These are phyloP conservation scores for Crithidia acanthocephali DNA, from an alignment of 208 protist species.

Conservation along the genomic window DNA sequence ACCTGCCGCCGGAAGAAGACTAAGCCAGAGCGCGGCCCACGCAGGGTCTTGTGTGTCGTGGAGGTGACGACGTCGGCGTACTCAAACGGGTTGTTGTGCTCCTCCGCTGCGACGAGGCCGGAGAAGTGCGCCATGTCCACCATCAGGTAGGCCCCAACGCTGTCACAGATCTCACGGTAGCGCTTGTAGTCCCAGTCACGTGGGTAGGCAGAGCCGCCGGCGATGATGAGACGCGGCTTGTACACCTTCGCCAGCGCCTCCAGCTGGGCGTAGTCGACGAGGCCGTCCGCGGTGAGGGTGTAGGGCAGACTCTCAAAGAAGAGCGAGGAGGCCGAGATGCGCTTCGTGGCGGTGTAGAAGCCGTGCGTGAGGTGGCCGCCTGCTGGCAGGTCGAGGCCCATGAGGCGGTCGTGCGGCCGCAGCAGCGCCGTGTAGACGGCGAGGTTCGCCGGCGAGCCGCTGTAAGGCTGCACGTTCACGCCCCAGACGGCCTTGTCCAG, in stretches of 20 bases:
- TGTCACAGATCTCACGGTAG: slow-evolving; percentile 89
- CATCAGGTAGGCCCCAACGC: slow-evolving; percentile 92
- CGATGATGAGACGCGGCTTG: slow-evolving; percentile 96
- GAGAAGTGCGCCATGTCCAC: slow-evolving; percentile 99
- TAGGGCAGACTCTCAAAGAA: slow-evolving; percentile 99
- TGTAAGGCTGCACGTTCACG: slow-evolving; percentile 99
- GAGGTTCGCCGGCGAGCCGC: slow-evolving; percentile 98
- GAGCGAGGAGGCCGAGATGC: slow-evolving; percentile 96
- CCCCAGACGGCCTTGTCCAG: slow-evolving; percentile 96
- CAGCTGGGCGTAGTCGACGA: slow-evolving; percentile 98
- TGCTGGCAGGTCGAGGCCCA: slow-evolving; percentile 95
- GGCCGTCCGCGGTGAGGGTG: slow-evolving; percentile 87
- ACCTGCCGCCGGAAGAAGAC: slow-evolving; percentile 98
- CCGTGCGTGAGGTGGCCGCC: slow-evolving; percentile 98
- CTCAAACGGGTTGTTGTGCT: slow-evolving; percentile 93
- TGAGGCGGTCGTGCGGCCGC: slow-evolving; percentile 97
- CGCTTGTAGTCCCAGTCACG: slow-evolving; percentile 97
- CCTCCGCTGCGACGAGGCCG: slow-evolving; percentile 93
- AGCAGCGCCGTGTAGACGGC: slow-evolving; percentile 97
- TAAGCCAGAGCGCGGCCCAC: slow-evolving; percentile 98
- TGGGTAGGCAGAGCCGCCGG: slow-evolving; percentile 97
- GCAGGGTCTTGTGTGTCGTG: slow-evolving; percentile 99
- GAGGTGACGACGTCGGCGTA: slow-evolving; percentile 99
- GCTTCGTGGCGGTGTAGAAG: slow-evolving; percentile 97
- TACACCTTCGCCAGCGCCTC: slow-evolving; percentile 89